A percentile compares a stretch with the other conserved stretches of the same genome.
phyloP scores from a whole-genome alignment of 148 eudicot genomes.

The Chenopodium formosanum region DNA sequence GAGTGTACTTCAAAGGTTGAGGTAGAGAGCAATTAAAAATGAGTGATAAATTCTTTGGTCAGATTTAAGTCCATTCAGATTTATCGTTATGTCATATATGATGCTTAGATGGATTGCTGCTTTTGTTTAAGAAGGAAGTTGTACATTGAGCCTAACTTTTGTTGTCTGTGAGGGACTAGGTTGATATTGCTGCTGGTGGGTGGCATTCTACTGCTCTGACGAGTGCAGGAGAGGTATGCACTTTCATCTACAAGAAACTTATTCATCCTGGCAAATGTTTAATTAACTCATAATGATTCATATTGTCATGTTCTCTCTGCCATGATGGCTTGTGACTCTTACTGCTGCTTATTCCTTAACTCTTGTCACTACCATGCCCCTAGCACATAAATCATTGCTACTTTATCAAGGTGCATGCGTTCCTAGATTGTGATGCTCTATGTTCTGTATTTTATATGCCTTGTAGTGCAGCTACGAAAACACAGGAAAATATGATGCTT shows the following conservation, averaged over 20 bases:
- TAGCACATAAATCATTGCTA: neutral
- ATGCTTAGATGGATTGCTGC: neutral
- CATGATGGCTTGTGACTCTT: neutral
- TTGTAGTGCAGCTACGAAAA: too few relatives aligned
- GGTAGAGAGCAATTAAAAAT: neutral
- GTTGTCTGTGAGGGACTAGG: slow-evolving; percentile 42
- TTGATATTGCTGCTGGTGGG: slow-evolving; percentile 99
- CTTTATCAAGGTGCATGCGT: too few relatives aligned
- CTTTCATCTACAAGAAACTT: neutral
- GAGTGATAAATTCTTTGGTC: neutral
- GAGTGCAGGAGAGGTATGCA: slow-evolving; percentile 83
- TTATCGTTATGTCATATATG: neutral
- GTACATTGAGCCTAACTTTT: neutral
- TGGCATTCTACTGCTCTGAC: slow-evolving; percentile 98
- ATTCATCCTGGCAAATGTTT: neutral
- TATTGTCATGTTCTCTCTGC: neutral
- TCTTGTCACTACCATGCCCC: neutral
- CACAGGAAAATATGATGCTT: neutral
- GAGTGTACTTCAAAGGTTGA: neutral
- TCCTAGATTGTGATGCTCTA: too few relatives aligned
- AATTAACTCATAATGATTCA: neutral
- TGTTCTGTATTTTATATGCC: too few relatives aligned
- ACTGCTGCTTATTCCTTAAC: neutral
- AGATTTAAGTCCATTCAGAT: neutral
- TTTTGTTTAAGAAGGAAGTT: neutral